These are phyloP conservation scores for Termitomyces sp. DNA, from an alignment of 768 basidiomycete genomes.

Conservation along the genomic window DNA sequence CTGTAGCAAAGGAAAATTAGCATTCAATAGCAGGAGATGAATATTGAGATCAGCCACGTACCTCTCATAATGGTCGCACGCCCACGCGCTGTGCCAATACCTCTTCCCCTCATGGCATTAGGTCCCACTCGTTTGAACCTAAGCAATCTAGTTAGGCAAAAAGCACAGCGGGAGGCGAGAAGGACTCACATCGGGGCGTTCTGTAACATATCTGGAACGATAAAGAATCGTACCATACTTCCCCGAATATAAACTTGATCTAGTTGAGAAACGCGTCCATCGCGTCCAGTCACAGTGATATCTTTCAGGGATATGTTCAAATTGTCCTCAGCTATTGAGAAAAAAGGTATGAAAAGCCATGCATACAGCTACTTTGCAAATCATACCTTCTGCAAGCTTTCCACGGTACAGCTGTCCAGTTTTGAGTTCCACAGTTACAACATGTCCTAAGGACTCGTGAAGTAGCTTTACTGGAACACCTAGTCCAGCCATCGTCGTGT, in stretches of 20 bases:
- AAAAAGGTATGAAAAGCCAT: conserved; percentile 5
- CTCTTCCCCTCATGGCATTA: conserved; percentile 96
- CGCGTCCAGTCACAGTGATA: conserved; percentile 95
- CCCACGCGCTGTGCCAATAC: conserved; percentile 98
- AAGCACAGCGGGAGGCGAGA: conserved; percentile 2
- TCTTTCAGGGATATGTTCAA: conserved; percentile 94
- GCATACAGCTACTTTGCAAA: conserved; percentile 1
- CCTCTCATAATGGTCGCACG: conserved; percentile 98
- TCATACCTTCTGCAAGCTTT: conserved; percentile 91
- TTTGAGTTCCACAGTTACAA: conserved; percentile 97
- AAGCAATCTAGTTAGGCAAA: conserved; percentile 3
- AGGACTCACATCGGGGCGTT: conserved; percentile 92
- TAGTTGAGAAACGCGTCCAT: conserved; percentile 96
- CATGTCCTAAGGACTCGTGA: conserved; percentile 93
- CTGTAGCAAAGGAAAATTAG: conserved; percentile 31
- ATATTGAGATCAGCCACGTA: conserved; percentile 32
- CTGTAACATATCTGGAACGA: conserved; percentile 98
- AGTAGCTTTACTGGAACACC: conserved; percentile 96
- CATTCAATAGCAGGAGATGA: conserved; percentile 9
- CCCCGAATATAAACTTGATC: conserved; percentile 99
- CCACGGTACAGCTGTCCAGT: conserved; percentile 96
- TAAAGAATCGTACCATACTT: conserved; percentile 97
- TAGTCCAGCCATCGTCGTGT: conserved; percentile 55
- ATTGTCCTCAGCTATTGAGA: conserved; percentile 86
- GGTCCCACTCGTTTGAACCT: conserved; percentile 99